Percentiles rank a stretch among this genome's conserved stretches.
These are phyloP conservation scores for Bryoerythrophyllum caledonicum DNA, from an alignment of 225 moss, liverwort and hornwort species.

Conservation along the genomic window DNA sequence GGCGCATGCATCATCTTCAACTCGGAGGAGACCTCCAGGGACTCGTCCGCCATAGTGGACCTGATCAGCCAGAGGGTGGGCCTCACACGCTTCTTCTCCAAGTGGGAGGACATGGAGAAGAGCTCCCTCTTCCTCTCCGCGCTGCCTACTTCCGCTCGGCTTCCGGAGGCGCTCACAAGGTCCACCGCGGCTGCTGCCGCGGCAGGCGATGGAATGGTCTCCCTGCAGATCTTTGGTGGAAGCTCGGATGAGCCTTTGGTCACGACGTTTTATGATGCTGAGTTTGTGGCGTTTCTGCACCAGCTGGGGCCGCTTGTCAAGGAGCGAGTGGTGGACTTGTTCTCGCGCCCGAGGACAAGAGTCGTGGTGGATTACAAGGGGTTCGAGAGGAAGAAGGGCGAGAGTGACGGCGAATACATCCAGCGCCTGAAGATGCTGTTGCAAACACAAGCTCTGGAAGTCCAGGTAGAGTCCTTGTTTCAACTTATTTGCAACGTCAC, in stretches of 20 bases:
- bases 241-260: conserved; percentile 54
- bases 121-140: conserved; percentile 63
- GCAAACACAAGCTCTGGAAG: conserved; percentile 71
- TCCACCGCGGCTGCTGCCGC: conserved; percentile 84
- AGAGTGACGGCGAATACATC: conserved; percentile 60
- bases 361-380: conserved; percentile 52
- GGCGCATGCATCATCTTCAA: conserved; percentile 77
- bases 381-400: conserved; percentile 69
- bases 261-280: conserved; percentile 81
- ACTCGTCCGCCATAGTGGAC: conserved; percentile 68
- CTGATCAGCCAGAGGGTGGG: conserved; percentile 76
- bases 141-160: conserved; percentile 49
- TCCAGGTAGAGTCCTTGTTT: conserved; percentile 54
- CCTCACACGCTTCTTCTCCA: conserved; percentile 66
- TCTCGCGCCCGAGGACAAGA: conserved; percentile 76
- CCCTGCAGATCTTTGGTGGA: conserved; percentile 39
- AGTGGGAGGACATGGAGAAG: conserved; percentile 84
- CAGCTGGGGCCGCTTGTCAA: conserved; percentile 68
- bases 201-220: conserved; percentile 76
- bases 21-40: conserved; percentile 50
- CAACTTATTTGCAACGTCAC: neutral
- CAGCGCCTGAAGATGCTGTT: conserved; percentile 55
- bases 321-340: conserved; percentile 72
- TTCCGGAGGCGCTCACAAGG: conserved; percentile 79
- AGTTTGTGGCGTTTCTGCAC: conserved; percentile 71